Evolutionary conservation across 2,329 filamentous ascomycete species (phyloP).

Genomic region (Aspergillus fructus): DNA sequence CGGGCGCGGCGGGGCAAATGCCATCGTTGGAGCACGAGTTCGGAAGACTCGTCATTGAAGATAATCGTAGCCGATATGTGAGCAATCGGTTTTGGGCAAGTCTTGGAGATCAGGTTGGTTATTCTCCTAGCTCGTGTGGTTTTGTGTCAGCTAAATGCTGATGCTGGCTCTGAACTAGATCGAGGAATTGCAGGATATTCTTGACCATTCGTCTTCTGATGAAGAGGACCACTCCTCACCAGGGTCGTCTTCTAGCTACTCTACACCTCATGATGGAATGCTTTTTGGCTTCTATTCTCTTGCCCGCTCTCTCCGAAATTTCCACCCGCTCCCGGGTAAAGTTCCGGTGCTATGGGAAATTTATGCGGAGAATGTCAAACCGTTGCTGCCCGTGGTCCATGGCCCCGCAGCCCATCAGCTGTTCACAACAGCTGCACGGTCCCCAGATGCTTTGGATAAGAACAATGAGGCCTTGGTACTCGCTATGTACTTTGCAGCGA

Average conservation of each 20-base stretch:
- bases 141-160: neutral
- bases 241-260: conserved; percentile 35
- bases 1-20: conserved; percentile 11
- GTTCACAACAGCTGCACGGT: conserved; percentile 51
- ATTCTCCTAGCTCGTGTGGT: neutral
- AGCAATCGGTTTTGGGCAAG: conserved; percentile 63
- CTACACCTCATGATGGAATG: conserved; percentile 56
- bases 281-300: conserved; percentile 61
- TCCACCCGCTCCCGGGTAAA: conserved; percentile 56
- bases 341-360: conserved; percentile 56
- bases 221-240: conserved; percentile 55
- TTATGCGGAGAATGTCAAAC: conserved; percentile 62
- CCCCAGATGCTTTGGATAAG: conserved; percentile 53
- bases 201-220: conserved; percentile 58
- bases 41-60: conserved; percentile 59
- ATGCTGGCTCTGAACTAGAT: conserved; percentile 41
- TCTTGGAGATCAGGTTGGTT: conserved; percentile 57
- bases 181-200: conserved; percentile 61
- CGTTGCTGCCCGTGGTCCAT: conserved; percentile 61
- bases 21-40: conserved; percentile 48
- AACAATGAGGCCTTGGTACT: conserved; percentile 59
- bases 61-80: conserved; percentile 60
- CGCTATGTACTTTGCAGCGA: conserved; percentile 60
- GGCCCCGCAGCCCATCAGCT: conserved; percentile 53
- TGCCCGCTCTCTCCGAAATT: conserved; percentile 53